A percentile compares a stretch with the other conserved stretches of the same genome.
Conservation (phyloP, 208 protist species). For the Acanthamoeba triangularis region DNA sequence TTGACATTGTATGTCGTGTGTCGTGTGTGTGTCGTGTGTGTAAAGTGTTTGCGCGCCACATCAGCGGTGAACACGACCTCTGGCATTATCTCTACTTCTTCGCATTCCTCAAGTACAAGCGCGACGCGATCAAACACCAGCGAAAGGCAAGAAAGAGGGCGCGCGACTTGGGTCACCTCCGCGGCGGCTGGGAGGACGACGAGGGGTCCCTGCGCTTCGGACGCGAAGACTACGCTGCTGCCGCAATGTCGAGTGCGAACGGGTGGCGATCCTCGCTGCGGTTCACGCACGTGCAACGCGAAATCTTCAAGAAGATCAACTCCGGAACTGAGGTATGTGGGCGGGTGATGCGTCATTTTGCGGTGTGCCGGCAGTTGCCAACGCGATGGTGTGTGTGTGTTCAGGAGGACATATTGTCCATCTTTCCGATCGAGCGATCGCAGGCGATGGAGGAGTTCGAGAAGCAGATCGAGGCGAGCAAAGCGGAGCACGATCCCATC, state of each 20-base stretch:
- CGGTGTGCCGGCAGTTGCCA: no score
- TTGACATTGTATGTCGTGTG: background rate
- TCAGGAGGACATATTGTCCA: conserved; percentile 71
- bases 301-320: conserved; percentile 77
- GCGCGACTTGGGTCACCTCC: background rate
- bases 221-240: background rate
- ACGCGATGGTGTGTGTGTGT: background rate
- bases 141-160: background rate
- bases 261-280: conserved; percentile 22
- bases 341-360: background rate
- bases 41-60: conserved; percentile 61
- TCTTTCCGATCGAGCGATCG: conserved; percentile 75
- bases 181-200: background rate
- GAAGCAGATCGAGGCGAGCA: conserved; percentile 12
- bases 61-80: conserved; percentile 49
- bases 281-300: conserved; percentile 74
- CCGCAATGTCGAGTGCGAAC: background rate
- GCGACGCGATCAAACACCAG: conserved; percentile 58
- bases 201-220: background rate
- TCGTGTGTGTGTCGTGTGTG: background rate
- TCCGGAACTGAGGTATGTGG: conserved; percentile 55
- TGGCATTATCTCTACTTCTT: conserved; percentile 79
- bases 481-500: conserved; percentile 35
- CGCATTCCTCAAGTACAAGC: conserved; percentile 74
- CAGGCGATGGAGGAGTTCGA: conserved; percentile 73